Conservation (phyloP, 371 early-diverging fungal genomes). For the Blastocladiella emersonii region DNA sequence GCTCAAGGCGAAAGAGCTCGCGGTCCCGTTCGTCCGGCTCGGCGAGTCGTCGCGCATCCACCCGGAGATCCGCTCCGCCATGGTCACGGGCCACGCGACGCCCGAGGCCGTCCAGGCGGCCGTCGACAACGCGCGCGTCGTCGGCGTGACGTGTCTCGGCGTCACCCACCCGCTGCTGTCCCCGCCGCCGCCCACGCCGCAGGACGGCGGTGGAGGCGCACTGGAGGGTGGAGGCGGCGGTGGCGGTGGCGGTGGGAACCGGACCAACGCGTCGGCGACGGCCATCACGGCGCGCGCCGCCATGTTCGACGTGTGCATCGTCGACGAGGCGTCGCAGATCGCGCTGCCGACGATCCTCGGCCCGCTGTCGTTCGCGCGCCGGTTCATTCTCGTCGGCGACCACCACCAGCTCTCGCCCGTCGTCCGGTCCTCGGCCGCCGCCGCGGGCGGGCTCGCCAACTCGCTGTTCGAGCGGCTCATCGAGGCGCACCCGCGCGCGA, state of each 20-base stretch:
- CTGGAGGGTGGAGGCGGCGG: no score
- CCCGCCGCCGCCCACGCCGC: neutral
- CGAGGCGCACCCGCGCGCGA: slow-evolving; percentile 64
- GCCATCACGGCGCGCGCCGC: neutral
- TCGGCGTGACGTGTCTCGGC: slow-evolving; percentile 85
- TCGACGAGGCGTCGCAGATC: slow-evolving; percentile 98
- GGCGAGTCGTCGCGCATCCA: slow-evolving; percentile 44
- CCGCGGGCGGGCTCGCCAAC: slow-evolving; percentile 26
- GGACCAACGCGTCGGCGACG: no score
- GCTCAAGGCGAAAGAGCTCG: slow-evolving; percentile 49
- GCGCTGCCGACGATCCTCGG: slow-evolving; percentile 88
- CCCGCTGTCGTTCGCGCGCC: slow-evolving; percentile 66
- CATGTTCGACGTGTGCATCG: slow-evolving; percentile 90
- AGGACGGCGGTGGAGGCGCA: no score
- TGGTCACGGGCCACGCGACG: slow-evolving; percentile 23
- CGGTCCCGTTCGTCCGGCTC: slow-evolving; percentile 50
- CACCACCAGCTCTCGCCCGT: slow-evolving; percentile 97
- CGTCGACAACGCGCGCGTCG: slow-evolving; percentile 45
- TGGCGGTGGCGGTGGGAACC: no score
- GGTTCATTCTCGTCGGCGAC: slow-evolving; percentile 95
- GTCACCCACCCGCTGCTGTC: slow-evolving; percentile 34
- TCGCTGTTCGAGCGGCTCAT: slow-evolving; percentile 62
- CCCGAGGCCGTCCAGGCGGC: slow-evolving; percentile 41
- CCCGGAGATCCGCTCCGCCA: slow-evolving; percentile 32
- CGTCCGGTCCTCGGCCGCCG: slow-evolving; percentile 44